Evolutionary conservation across 2,329 filamentous ascomycete genomes (phyloP).

Genomic region (Dendryphion nanum): DNA sequence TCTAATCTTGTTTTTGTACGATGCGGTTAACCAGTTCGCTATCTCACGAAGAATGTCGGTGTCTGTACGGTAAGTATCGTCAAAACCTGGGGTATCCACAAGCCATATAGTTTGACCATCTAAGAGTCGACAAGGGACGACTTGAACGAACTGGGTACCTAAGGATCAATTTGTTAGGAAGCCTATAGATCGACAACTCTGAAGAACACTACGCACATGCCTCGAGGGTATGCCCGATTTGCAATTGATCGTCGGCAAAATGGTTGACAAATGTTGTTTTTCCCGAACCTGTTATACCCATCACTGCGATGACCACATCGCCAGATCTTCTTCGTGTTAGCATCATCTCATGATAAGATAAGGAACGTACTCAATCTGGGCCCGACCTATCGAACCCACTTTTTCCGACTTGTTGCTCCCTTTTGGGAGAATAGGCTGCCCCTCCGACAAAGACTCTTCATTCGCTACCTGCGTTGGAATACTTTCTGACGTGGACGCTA

Average conservation of each 20-base stretch:
- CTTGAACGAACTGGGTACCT: slow-evolving; percentile 11
- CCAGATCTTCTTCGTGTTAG: too few relatives aligned
- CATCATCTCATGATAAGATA: too few relatives aligned
- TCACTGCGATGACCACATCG: slow-evolving; percentile 44
- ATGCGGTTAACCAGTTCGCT: slow-evolving; percentile 37
- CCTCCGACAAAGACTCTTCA: too few relatives aligned
- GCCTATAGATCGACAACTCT: too few relatives aligned
- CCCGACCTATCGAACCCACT: too few relatives aligned
- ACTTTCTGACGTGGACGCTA: too few relatives aligned
- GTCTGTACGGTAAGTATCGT: slow-evolving; percentile 46
- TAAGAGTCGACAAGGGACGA: slow-evolving; percentile 12
- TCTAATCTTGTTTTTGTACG: slow-evolving; percentile 30
- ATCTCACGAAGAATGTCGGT: slow-evolving; percentile 47
- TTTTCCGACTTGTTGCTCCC: too few relatives aligned
- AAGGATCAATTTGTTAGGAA: too few relatives aligned
- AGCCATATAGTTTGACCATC: slow-evolving; percentile 21
- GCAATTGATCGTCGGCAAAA: slow-evolving; percentile 15
- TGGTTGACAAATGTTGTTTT: slow-evolving; percentile 40
- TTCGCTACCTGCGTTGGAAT: too few relatives aligned
- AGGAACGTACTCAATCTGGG: too few relatives aligned
- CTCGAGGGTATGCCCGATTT: slow-evolving; percentile 25
- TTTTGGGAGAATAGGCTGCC: too few relatives aligned
- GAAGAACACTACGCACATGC: too few relatives aligned
- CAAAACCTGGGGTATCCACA: slow-evolving; percentile 52
- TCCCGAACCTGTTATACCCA: slow-evolving; percentile 44